Evolutionary conservation across 495 filamentous ascomycete genomes (phyloP).

Genomic region (Penicillium egyptiacum): DNA sequence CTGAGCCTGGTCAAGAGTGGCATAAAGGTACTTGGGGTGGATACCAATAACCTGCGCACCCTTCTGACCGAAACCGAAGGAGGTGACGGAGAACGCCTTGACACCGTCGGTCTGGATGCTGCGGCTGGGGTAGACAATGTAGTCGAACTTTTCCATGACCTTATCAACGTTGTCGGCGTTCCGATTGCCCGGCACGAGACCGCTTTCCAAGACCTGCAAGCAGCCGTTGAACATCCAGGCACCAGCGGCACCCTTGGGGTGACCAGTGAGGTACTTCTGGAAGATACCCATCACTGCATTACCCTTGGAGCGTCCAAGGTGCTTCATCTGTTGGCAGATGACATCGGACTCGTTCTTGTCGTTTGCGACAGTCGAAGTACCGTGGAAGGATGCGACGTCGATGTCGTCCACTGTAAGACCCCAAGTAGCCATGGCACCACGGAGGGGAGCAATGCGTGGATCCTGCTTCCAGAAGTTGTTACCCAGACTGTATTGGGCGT

Average conservation of each 20-base stretch:
- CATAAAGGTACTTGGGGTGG: slow-evolving; percentile 93
- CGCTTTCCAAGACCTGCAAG: slow-evolving; percentile 89
- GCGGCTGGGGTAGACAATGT: slow-evolving; percentile 94
- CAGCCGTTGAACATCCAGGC: slow-evolving; percentile 99
- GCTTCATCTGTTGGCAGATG: slow-evolving; percentile 92
- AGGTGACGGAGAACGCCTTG: slow-evolving; percentile 98
- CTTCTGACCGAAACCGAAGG: slow-evolving; percentile 99
- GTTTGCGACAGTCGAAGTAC: slow-evolving; percentile 96
- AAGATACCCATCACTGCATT: slow-evolving; percentile 97
- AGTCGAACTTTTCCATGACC: slow-evolving; percentile 94
- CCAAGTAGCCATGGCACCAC: slow-evolving; percentile 95
- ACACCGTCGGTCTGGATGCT: slow-evolving; percentile 97
- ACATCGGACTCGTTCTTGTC: slow-evolving; percentile 99
- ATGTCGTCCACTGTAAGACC: slow-evolving; percentile 97
- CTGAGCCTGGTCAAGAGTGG: slow-evolving; percentile 83
- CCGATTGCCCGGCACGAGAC: slow-evolving; percentile 92
- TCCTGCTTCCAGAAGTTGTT: slow-evolving; percentile 99
- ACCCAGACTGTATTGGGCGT: slow-evolving; percentile 84
- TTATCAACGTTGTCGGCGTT: slow-evolving; percentile 98
- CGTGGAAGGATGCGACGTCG: slow-evolving; percentile 94
- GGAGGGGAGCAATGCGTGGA: slow-evolving; percentile 86
- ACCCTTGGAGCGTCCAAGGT: slow-evolving; percentile 92
- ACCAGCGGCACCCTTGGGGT: slow-evolving; percentile 98
- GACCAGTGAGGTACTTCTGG: slow-evolving; percentile 98
- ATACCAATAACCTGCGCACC: slow-evolving; percentile 96